Conservation (phyloP, 2,329 filamentous ascomycete genomes). For the Colletotrichum sp. region DNA sequence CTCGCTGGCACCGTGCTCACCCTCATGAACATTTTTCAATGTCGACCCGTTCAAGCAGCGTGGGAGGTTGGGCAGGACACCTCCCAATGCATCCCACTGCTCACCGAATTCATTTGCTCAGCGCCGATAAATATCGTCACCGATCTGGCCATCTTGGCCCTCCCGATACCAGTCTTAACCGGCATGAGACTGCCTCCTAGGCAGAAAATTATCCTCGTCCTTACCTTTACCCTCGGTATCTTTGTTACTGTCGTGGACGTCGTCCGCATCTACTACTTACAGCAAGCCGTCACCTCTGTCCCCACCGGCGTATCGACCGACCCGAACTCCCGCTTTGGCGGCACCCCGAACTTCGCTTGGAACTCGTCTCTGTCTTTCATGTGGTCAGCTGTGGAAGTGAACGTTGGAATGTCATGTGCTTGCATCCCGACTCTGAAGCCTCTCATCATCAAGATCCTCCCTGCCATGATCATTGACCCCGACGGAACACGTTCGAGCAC, state of each 20-base stretch:
- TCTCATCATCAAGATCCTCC: constrained; percentile 70
- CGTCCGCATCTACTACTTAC: constrained; percentile 86
- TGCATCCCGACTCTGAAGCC: constrained; percentile 94
- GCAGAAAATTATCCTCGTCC: constrained; percentile 85
- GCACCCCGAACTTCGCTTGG: constrained; percentile 63
- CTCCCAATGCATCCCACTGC: constrained; percentile 57
- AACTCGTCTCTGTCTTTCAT: constrained; percentile 86
- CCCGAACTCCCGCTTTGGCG: constrained; percentile 52
- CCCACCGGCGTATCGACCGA: constrained; percentile 41
- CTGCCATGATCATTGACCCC: constrained; percentile 59
- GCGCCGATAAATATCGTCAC: constrained; percentile 92
- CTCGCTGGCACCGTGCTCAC: constrained; percentile 79
- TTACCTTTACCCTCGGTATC: constrained; percentile 86
- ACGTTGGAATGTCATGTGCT: constrained; percentile 86
- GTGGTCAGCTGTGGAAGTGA: constrained; percentile 94
- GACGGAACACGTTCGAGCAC: constrained; percentile 43
- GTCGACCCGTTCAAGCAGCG: constrained; percentile 73
- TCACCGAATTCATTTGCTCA: constrained; percentile 72
- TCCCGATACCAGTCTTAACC: constrained; percentile 88
- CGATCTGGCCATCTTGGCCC: constrained; percentile 83
- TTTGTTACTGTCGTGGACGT: constrained; percentile 91
- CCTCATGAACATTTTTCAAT: constrained; percentile 88
- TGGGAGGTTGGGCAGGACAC: constrained; percentile 53
- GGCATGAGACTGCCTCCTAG: constrained; percentile 82
- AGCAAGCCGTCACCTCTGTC: constrained; percentile 65